Evolutionary conservation across 768 basidiomycete species (phyloP), one percentile per base, ranked within the genome.

Genomic region (Suillus ampliporus): DNA sequence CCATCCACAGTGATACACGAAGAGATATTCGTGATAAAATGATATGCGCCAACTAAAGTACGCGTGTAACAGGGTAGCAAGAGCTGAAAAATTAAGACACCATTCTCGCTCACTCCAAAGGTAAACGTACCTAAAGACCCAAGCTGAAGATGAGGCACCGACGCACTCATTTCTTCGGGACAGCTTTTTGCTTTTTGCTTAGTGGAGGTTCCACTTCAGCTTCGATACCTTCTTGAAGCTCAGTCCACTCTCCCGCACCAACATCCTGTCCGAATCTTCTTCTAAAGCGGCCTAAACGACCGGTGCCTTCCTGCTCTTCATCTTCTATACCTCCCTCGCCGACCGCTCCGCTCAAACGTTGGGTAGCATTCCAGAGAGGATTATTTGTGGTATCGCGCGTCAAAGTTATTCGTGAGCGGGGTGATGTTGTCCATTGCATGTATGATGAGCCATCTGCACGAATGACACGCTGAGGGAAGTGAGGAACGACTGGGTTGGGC

Each of bases 311-410:
- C 64, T 80, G 86, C 70, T 92, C 91, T 64, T 91, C 91, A 66
- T 88, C 88, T 56, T 79, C 72, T 61, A 74, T 77, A 41, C 78
- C 75, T 47, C 67, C 72, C 52, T 88, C 72, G 1, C 50, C 50
- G 1, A 80, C 79, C 35, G 78, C 74, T 44, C 83, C 86, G 62
- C 79, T 80, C 28, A 82, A 78, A 65, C 82, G 81, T 63, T 82
- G 77, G 3, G 85, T 84, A 3, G 90, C 86, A 70, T 92, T 91
- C 90, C 91, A 97, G 7, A 94, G 76, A 1, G 95, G 92, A 69
- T 95, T 89, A 73, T 95, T 97, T 17, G 91, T 92, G 57, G 91
- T 89, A 70, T 97, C 95, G 47, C 94, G 87, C 21, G 94, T 92
- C 52, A 96, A 81, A 40, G 88, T 85, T 51, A 94, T 84, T 41